Evolutionary conservation across 768 basidiomycete species (phyloP), one percentile per base, ranked within the genome.

Genomic region (Cyathus striatus): DNA sequence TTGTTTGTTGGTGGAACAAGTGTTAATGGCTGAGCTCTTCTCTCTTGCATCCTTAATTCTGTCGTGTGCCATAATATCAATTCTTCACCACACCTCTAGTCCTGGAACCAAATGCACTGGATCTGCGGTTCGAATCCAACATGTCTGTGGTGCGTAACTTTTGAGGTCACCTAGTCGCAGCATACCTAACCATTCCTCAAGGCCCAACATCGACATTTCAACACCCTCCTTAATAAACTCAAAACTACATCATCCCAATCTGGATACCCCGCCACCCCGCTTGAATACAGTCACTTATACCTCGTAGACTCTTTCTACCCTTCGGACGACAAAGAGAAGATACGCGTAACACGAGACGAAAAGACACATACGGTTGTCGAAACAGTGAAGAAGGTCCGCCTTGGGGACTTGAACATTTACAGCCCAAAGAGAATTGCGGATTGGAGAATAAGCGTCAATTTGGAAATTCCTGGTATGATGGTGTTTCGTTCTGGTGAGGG

Each of bases 401-500:
- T 99, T 18, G 93, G 86, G 5, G 82, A 95, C 61, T 65, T 99
- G 56, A 90, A 99, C 60, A 73, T 99, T 21, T 85, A 77, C 60
- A 81, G 80, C 54, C 95, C 95, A 6, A 87, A 86, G 57, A 70
- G 83, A 18, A 59, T 69, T 1, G 90, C 86, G 34, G 96, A 99
- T 63, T 98, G 91, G 90, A 69, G 96, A 43, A 73, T 99, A 4
- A 93, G 90, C 49, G 90, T 98, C 5, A 97, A 80, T 59, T 57
- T 89, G n/a, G 95, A 99, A 74, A 73, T 87, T 27, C 88, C 90
- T 20, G 75, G 93, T 95, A n/a, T n/a, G n/a, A n/a, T n/a, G n/a
- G 52, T 48, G 80, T 71, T 42, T 22, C 12, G 30, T 27, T 42
- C 12, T 26, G 24, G 40, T 21, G 17, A 17, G 42, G 23, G 33